Base-by-base conservation (phyloP, 2,329 filamentous ascomycete genomes). In the Phialophora expanda region DNA sequence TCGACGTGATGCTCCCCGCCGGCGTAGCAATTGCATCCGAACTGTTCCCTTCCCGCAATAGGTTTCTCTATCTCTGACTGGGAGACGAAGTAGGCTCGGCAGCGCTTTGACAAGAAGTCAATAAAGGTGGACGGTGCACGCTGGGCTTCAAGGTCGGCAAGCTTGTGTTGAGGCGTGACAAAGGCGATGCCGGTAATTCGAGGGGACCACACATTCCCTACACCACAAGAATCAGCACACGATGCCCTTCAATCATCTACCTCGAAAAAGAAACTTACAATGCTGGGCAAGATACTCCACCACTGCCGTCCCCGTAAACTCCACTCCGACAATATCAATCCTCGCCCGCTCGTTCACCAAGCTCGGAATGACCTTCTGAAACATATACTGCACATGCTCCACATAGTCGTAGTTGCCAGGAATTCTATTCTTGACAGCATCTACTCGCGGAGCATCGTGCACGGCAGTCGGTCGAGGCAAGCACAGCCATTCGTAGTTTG, bases 311-410 rank as follows among this genome's bases (percentile, higher is more conserved):
- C 87, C 88, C 3, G 87, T 88, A 62, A 90, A 87, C 1, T 89
- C 87, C 17, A 95, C 79, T 0, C 86, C 91, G 56, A 97, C 82
- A 34, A 97, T 75, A 73, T 93, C 88, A 22, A 96, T 74, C 53
- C 82, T 83, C 0, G 87, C 86, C 0, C 82, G 76, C 0, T 78
- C 63, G 0, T 78, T 73, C 0, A 86, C 78, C 5, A 87, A 67
- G 0, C 58, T 34, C 17, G 66, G 60, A 4, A 95, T 73, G 0
- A 93, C 81, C 4, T 85, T 74, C 28, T 89, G 81, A 68, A 97
- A 90, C 0, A 95, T 80, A 55, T 85, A 87, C 32, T 78, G 74
- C 28, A 94, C 80, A 74, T 97, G 93, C 61, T 86, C 82, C 32
- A 77, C 74, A 17, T 84, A 77, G 28, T 75, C 82, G 9, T 80